Evolutionary conservation across 805 yeast genomes (phyloP).

Genomic region (Starmera quercuum): DNA sequence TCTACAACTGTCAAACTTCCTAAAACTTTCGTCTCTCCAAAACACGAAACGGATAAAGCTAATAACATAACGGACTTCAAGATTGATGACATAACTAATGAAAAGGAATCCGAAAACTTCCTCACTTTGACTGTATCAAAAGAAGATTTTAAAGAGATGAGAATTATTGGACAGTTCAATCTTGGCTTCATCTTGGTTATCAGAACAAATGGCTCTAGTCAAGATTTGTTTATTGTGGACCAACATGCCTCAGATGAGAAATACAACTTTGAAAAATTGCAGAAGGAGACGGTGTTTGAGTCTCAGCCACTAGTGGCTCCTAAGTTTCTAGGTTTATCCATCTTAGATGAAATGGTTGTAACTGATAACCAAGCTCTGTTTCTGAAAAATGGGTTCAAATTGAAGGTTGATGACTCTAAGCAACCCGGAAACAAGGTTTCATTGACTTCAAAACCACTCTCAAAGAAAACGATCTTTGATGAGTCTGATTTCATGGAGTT

Average conservation of each 20-base stretch:
- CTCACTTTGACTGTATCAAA: conserved; percentile 60
- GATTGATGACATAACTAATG: conserved; percentile 36
- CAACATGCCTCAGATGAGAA: conserved; percentile 99
- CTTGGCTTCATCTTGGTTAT: conserved; percentile 86
- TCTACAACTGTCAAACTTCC: too few relatives aligned
- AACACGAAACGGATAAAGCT: too few relatives aligned
- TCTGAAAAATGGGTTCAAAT: conserved; percentile 69
- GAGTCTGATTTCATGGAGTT: conserved; percentile 66
- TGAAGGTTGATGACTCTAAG: conserved; percentile 40
- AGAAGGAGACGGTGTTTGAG: conserved; percentile 46
- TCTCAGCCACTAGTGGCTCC: conserved; percentile 66
- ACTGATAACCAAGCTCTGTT: conserved; percentile 52
- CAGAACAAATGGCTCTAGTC: conserved; percentile 26
- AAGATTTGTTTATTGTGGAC: conserved; percentile 81
- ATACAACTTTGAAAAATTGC: conserved; percentile 73
- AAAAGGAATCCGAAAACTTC: conserved; percentile 46
- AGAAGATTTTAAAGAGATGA: conserved; percentile 67
- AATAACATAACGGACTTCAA: too few relatives aligned
- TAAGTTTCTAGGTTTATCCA: conserved; percentile 50
- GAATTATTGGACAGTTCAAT: conserved; percentile 87
- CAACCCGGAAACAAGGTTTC: conserved; percentile 50
- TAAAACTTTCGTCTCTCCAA: too few relatives aligned
- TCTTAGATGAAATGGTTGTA: conserved; percentile 72
- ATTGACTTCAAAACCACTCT: conserved; percentile 62
- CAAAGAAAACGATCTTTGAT: conserved; percentile 63